Evolutionary conservation across 306 rosid genomes (phyloP).

Genomic region (Cicer pinnatifidum): DNA sequence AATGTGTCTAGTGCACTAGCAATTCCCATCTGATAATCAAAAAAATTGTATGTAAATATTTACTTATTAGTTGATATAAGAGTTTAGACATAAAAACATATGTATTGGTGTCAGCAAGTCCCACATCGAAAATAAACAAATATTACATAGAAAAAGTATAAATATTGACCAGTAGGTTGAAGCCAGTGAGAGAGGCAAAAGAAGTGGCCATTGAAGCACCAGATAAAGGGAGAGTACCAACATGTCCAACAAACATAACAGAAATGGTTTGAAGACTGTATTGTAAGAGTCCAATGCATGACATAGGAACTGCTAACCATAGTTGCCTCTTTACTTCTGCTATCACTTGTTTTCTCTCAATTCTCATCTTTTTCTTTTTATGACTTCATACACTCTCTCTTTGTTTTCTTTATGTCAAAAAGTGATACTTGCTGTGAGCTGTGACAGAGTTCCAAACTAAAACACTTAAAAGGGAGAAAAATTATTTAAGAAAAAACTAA

Average conservation of each 20-base stretch:
- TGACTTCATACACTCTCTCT: too few species aligned
- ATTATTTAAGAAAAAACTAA: too few species aligned
- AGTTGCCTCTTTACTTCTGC: constrained; percentile 71
- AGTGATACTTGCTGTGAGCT: too few species aligned
- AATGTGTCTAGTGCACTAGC: constrained; percentile 73
- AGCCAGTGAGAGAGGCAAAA: constrained; percentile 48
- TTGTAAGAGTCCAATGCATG: constrained; percentile 39
- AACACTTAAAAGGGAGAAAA: too few species aligned
- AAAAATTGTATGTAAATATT: too few species aligned
- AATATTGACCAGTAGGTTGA: constrained; percentile 38
- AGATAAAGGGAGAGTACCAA: constrained; percentile 44
- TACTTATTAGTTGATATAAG: too few species aligned
- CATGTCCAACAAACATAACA: constrained; percentile 39
- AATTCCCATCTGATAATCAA: constrained; percentile 60
- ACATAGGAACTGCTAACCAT: constrained; percentile 68
- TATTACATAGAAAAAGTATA: neutral
- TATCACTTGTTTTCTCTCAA: neutral
- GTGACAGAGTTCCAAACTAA: too few species aligned
- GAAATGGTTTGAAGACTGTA: constrained; percentile 42
- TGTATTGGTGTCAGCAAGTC: too few species aligned
- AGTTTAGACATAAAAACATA: too few species aligned
- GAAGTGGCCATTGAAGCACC: constrained; percentile 52
- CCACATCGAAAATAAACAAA: too few species aligned
- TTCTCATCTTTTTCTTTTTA: too few species aligned
- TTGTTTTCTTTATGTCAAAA: too few species aligned